Evolutionary conservation across 73 alveolate genomes (phyloP), one percentile per base, ranked within the genome.

Genomic region (Paramecium tetraurelia): DNA sequence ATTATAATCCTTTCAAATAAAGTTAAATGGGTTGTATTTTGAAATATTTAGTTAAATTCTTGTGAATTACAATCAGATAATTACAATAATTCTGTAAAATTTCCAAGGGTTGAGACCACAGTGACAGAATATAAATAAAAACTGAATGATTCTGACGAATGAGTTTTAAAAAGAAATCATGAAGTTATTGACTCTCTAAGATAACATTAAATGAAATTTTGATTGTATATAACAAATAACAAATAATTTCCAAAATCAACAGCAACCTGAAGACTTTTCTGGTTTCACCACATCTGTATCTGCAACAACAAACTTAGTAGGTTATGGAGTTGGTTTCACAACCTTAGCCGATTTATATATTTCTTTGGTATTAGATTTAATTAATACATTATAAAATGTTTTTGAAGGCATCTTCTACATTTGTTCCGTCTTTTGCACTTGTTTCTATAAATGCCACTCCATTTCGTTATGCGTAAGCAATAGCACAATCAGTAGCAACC

Each of bases 361-460:
- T 9, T 53, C 69, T 53, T 18, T 53, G 11, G 5, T 2, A 53
- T 53, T 53, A 53, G 69, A 40, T 53, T 53, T 53, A 5, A 53
- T 29, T 63, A 18, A 21, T 71, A 89, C 94, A 53, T 71, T 77
- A 8, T 53, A 53, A 53, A 53, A 18, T 53, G 18, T 53, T 18
- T 53, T 53, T 53, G 21, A 53, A 53, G n/a, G 69, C 69, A 2
- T 53, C 31, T 7, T 53, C 69, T 53, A 18, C 69, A 53, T 53
- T 18, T 53, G 31, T 53, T 53, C 97, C 87, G 63, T 94, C 97
- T 36, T 92, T 77, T 2, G 99, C 69, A 53, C 69, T 53, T 53
- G 31, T 18, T 7, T 53, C 69, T 18, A 53, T 53, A 7, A 53
- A 53, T 18, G 69, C 69, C 14, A 53, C 27, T 53, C 31, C 69